A percentile compares a stretch with the other conserved stretches of the same genome.
Conservation (phyloP, 2,329 filamentous ascomycete genomes). For the Colletotrichum sp. region DNA sequence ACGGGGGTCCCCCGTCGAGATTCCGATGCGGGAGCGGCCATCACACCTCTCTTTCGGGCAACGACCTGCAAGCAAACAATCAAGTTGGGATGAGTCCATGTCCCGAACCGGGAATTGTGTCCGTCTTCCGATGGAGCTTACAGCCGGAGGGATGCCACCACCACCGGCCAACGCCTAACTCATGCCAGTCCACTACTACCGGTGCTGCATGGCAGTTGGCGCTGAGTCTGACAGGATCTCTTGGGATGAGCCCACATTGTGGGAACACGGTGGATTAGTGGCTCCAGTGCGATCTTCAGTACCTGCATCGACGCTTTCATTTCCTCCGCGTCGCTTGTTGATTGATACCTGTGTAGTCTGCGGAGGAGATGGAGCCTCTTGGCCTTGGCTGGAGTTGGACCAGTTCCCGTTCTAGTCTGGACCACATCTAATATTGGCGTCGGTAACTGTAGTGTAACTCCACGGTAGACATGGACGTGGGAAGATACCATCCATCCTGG, state of each 20-base stretch:
- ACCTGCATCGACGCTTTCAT: constrained; percentile 19
- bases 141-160: not conserved
- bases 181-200: not conserved
- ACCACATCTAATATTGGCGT: not conserved
- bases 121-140: not conserved
- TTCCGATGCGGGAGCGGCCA: not conserved
- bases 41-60: not conserved
- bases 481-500: not conserved
- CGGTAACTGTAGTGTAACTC: not conserved
- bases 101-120: not conserved
- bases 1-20: constrained; percentile 1
- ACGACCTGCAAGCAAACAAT: constrained; percentile 5
- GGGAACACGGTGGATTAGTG: constrained; percentile 4
- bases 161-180: not conserved
- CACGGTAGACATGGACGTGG: not conserved
- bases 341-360: constrained; percentile 6
- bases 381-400: not conserved
- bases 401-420: not conserved
- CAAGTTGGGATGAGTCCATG: constrained; percentile 15
- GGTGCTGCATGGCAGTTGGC: not conserved
- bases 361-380: constrained; percentile 1
- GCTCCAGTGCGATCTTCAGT: constrained; percentile 16
- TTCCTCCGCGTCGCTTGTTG: constrained; percentile 21
- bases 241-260: not conserved
- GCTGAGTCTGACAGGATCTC: not conserved